A percentile compares a stretch with the other conserved stretches of the same genome.
These are phyloP conservation scores for Phytopythium sindhum DNA, from an alignment of 352 stramenopile genomes.

Conservation along the genomic window DNA sequence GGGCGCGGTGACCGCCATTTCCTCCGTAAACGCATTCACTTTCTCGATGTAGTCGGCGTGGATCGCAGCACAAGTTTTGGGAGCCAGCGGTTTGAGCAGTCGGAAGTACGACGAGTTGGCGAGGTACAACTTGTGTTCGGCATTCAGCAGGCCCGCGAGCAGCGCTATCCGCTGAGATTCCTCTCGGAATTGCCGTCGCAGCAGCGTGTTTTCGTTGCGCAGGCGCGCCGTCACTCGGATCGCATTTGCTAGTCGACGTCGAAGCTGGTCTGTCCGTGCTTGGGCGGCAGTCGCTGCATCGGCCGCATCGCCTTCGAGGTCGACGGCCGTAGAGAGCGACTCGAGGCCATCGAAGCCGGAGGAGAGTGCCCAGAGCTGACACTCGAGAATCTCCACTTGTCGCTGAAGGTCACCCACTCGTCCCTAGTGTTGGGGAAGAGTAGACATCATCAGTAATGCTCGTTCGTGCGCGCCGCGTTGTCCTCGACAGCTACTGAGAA, in stretches of 20 bases:
- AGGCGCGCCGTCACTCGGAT: slow-evolving; percentile 6
- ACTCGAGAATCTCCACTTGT: slow-evolving; percentile 1
- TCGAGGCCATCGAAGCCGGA: not conserved
- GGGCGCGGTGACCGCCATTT: slow-evolving; percentile 10
- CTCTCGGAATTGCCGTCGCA: slow-evolving; percentile 23
- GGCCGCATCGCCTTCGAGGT: not conserved
- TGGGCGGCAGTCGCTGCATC: not conserved
- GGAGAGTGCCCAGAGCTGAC: not conserved
- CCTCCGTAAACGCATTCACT: slow-evolving; percentile 12
- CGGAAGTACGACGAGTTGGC: slow-evolving; percentile 26
- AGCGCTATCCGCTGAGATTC: slow-evolving; percentile 9
- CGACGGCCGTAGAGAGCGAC: not conserved
- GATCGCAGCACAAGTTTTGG: slow-evolving; percentile 15
- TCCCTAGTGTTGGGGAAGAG: too few species aligned
- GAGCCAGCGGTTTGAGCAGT: slow-evolving; percentile 23
- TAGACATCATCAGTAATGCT: too few species aligned
- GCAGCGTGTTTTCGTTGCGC: slow-evolving; percentile 22
- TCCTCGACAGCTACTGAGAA: too few species aligned
- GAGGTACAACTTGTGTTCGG: slow-evolving; percentile 28
- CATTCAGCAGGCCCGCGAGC: slow-evolving; percentile 23
- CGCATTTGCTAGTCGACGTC: not conserved
- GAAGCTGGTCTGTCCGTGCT: not conserved
- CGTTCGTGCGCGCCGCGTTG: too few species aligned
- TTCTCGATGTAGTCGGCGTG: slow-evolving; percentile 11
- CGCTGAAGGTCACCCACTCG: not conserved